Percentiles rank a stretch among this genome's conserved stretches.
These are phyloP conservation scores for Dittrichia graveolens DNA, from an alignment of 129 eudicot species.

Conservation along the genomic window DNA sequence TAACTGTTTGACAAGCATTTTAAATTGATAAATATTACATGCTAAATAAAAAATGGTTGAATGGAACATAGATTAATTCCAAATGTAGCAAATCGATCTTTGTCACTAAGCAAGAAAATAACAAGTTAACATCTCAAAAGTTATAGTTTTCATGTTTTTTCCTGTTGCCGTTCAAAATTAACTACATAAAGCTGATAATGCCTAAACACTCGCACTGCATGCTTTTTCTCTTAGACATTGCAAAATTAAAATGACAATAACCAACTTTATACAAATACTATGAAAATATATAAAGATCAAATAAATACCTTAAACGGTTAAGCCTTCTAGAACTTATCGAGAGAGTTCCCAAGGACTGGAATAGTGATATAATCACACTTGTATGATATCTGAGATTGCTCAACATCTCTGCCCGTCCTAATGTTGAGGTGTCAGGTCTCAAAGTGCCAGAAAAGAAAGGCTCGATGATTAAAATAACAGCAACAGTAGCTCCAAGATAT, in stretches of 20 bases:
- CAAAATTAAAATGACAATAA: background rate
- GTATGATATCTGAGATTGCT: constrained; percentile 99
- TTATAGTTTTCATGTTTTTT: background rate
- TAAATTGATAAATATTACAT: background rate
- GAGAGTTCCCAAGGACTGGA: constrained; percentile 95
- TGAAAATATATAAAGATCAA: background rate
- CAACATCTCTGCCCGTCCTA: constrained; percentile 99
- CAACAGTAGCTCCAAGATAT: constrained; percentile 99
- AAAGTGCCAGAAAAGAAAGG: constrained; percentile 93
- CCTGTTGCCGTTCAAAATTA: background rate
- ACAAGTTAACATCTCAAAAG: background rate
- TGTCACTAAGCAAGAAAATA: background rate
- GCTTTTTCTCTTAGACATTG: constrained; percentile 6
- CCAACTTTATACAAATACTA: background rate
- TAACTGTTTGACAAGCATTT: background rate
- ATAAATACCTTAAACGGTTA: constrained; percentile 85
- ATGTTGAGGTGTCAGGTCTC: constrained; percentile 88
- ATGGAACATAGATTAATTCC: background rate
- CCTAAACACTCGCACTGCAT: background rate
- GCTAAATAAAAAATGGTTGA: background rate
- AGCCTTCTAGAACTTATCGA: constrained; percentile 97
- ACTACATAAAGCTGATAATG: constrained; percentile 1
- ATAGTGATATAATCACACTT: constrained; percentile 93
- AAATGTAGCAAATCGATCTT: background rate
- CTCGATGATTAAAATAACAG: constrained; percentile 93